Evolutionary conservation across 2,329 filamentous ascomycete genomes (phyloP), one percentile per base, ranked within the genome.

Genomic region (Byssochlamys sp.): DNA sequence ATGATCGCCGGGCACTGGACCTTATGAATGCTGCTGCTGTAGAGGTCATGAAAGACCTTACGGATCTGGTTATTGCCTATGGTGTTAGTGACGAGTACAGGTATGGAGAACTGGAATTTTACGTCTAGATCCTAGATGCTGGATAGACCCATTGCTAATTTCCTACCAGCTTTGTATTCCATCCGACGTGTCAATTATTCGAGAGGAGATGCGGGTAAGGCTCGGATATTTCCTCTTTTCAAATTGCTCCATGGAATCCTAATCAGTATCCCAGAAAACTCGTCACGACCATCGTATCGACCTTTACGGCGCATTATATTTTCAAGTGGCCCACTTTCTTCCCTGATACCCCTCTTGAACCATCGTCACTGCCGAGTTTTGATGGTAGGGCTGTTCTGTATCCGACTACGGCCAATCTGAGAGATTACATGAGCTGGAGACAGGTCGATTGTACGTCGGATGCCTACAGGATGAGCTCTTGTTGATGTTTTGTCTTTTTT

Each of bases 401-500:
- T 74, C 94, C 94, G 0, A 89, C 83, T 57, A 80, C 88, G 5
- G 80, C 82, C 65, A 95, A 96, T 71, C 74, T 99, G 63, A 81
- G 91, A 27, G 94, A 99, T 75, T 99, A 99, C 72, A 84, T 99
- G 80, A 91, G 89, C 70, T 99, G 94, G 94, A 83, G 94, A 65
- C 94, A 99, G 73, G 94, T 89, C 50, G 94, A 99, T 72, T 97
- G 94, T 94, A 71, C 72, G 86, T 74, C 14, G 1, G 19, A 11
- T n/a, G 2, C 29, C 4, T 28, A 19, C 25, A 24, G 2, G 28
- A 29, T 31, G 31, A n/a, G 26, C 3, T 33, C n/a, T 26, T 11
- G 19, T 39, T 49, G 26, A 27, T 28, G 50, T 28, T 52, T 53
- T 54, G 14, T 7, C n/a, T 31, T 25, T 53, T 28, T 19, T 28